Conservation (phyloP, 768 basidiomycete genomes). For the Mycena albidolilacea region DNA sequence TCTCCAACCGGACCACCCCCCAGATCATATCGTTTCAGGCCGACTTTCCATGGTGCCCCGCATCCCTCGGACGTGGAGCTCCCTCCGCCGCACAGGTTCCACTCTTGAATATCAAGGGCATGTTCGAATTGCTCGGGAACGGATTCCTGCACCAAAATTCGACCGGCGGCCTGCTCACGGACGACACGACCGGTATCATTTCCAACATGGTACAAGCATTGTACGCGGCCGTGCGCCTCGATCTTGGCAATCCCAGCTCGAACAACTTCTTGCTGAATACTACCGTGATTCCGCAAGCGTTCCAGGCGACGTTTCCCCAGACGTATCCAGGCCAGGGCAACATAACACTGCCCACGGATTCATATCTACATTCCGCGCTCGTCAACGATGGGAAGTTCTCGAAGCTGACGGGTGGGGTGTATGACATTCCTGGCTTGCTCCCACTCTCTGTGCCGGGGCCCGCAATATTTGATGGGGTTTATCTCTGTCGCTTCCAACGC, state of each 20-base stretch:
- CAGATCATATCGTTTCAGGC: constrained; percentile 40
- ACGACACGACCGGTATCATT: constrained; percentile 32
- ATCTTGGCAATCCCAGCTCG: constrained; percentile 45
- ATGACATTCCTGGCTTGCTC: not conserved
- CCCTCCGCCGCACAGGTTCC: constrained; percentile 37
- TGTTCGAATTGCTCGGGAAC: not conserved
- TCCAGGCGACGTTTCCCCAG: constrained; percentile 11
- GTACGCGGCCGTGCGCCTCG: constrained; percentile 45
- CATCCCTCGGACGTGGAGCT: constrained; percentile 36
- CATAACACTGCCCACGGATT: not conserved
- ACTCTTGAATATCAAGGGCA: constrained; percentile 33
- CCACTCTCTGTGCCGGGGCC: constrained; percentile 19
- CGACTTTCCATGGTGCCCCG: constrained; percentile 44
- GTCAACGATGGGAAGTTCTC: constrained; percentile 10
- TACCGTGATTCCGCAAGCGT: not conserved
- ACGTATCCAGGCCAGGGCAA: not conserved
- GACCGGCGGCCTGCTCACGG: not conserved
- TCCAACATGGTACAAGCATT: constrained; percentile 45
- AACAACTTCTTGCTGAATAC: constrained; percentile 48
- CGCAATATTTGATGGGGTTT: constrained; percentile 33
- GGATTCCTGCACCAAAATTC: not conserved
- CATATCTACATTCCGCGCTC: constrained; percentile 8
- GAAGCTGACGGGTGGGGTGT: not conserved
- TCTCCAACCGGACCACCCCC: constrained; percentile 35
- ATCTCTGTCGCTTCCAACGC: constrained; percentile 38